Conservation (phyloP, 129 eudicot species). For the Escallonia herrerae region DNA sequence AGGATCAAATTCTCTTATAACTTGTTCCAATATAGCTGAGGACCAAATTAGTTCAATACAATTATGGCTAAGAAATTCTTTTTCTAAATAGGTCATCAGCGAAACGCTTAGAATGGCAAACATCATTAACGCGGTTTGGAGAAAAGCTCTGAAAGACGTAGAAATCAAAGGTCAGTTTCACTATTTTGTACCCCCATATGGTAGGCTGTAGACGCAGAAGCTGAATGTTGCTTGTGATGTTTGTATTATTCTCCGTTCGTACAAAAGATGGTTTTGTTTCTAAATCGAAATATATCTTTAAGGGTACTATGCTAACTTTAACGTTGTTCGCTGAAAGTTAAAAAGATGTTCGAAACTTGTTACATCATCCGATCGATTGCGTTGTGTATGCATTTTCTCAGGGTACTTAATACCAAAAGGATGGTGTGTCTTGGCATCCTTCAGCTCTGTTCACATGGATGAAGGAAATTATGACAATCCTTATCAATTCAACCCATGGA, state of each 20-base stretch:
- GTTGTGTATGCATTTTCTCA: conserved; percentile 13
- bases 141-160: conserved; percentile 78
- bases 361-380: neutral
- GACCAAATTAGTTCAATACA: neutral
- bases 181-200: neutral
- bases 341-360: no score
- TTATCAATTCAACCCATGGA: conserved; percentile 74
- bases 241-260: no score
- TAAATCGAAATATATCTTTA: no score
- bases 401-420: conserved; percentile 91
- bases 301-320: no score
- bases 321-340: no score
- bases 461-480: conserved; percentile 76
- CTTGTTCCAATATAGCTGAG: neutral
- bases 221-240: neutral
- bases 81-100: conserved; percentile 56
- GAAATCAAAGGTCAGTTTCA: conserved; percentile 54
- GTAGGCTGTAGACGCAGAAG: no score
- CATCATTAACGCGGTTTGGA: conserved; percentile 89
- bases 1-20: conserved; percentile 2
- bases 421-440: conserved; percentile 84
- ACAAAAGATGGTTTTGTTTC: no score
- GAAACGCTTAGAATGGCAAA: conserved; percentile 94
- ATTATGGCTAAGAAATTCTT: neutral
- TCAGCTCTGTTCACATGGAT: conserved; percentile 95